A percentile compares a stretch with the other conserved stretches of the same genome.
These are phyloP conservation scores for Leccinum longicurvipes DNA, from an alignment of 768 basidiomycete genomes.

Conservation along the genomic window DNA sequence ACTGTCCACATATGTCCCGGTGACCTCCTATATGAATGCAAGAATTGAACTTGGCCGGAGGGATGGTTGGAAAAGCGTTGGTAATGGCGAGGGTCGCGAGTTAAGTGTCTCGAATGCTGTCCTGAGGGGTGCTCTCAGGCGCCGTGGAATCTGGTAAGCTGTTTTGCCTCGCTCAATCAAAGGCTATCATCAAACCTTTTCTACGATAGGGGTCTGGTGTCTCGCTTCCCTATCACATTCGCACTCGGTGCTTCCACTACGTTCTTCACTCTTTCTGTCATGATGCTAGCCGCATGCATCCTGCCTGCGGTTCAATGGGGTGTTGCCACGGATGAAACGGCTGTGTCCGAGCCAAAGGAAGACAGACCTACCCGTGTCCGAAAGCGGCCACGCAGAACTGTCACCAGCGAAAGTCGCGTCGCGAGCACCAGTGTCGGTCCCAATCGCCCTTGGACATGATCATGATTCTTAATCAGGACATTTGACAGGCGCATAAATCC, in stretches of 20 bases:
- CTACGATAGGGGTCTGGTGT: slow-evolving; percentile 55
- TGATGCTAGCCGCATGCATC: slow-evolving; percentile 48
- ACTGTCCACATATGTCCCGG: slow-evolving; percentile 50
- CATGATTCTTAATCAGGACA: slow-evolving; percentile 7
- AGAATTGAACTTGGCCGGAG: slow-evolving; percentile 67
- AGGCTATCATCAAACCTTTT: not conserved
- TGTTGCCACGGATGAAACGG: slow-evolving; percentile 15
- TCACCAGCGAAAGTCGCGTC: slow-evolving; percentile 18
- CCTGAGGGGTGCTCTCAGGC: slow-evolving; percentile 59
- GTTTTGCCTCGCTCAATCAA: not conserved
- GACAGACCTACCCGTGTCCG: slow-evolving; percentile 23
- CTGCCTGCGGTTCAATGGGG: slow-evolving; percentile 43
- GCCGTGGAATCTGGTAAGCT: slow-evolving; percentile 66
- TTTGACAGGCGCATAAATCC: slow-evolving; percentile 24
- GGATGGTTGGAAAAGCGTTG: slow-evolving; percentile 70
- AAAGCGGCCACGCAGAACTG: slow-evolving; percentile 27
- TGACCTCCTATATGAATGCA: slow-evolving; percentile 49
- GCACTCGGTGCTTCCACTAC: slow-evolving; percentile 43
- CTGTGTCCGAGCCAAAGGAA: slow-evolving; percentile 14
- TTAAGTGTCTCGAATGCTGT: slow-evolving; percentile 62
- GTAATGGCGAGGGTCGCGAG: slow-evolving; percentile 69
- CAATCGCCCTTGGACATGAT: not conserved
- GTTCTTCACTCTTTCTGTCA: slow-evolving; percentile 47
- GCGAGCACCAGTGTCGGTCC: slow-evolving; percentile 22
- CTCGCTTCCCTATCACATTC: slow-evolving; percentile 62